Base-by-base conservation (phyloP, 768 basidiomycete genomes). In the Termitomyces heimii region DNA sequence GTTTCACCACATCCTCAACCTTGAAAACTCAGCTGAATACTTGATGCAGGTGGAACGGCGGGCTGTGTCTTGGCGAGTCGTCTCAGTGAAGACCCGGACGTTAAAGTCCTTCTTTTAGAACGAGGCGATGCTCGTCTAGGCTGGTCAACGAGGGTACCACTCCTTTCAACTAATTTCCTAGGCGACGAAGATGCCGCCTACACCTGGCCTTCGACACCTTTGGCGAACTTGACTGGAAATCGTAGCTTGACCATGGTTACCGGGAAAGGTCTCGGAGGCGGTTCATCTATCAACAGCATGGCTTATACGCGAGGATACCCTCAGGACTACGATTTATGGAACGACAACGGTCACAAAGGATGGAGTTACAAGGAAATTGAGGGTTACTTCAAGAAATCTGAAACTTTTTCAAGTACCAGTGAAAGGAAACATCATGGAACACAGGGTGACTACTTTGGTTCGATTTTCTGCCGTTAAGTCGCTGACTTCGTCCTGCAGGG, bases 11-110 rank as follows among this genome's bases (percentile, higher is more conserved):
- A 22, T 24, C 5, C 5, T 9, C 12, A 31, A 9, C 46, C 0
- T 35, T 3, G 1, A 12, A 32, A 22, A 45, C 28, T 28, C 14
- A 44, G 5, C 3, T 2, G 29, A 18, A 5, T 31, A 43, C 32
- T 54, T 16, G 31, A 29, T 40, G 1, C 29, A 57, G 75, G 75
- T 28, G 75, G 75, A 18, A 75, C 75, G 0, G 73, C 74, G 12
- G 75, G 75, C 22, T 75, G 73, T 44, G 72, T 70, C 12, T 61
- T 77, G 5, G 75, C 75, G 4, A 63, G 64, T 31, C 67, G 75
- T n/a, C 71, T 77, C 10, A 69, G 68, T 51, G 71, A 70, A 55
- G 66, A 74, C 46, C 62, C 67, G 0, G 24, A 47, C 1, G 56
- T 54, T 18, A 63, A 60, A 1, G 75, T 75, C 5, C 63, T 75